Evolutionary conservation across 768 basidiomycete species (phyloP).

Genomic region (Pholiota conissans): DNA sequence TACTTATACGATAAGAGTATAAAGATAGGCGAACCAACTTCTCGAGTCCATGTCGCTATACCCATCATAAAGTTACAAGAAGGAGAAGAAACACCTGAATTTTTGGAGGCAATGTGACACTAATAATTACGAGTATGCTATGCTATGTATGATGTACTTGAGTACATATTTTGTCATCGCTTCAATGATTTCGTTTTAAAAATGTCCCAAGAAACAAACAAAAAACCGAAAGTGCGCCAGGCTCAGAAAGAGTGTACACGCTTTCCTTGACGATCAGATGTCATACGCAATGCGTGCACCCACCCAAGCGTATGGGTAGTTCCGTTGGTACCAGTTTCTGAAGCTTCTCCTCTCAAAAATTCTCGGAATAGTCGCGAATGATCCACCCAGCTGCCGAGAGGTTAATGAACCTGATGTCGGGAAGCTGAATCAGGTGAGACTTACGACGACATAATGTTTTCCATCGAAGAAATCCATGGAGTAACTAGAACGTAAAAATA

Average conservation of each 20-base stretch:
- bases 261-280: constrained; percentile 15
- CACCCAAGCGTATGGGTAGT: constrained; percentile 88
- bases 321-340: constrained; percentile 91
- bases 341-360: constrained; percentile 74
- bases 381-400: constrained; percentile 77
- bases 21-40: constrained; percentile 10
- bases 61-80: constrained; percentile 55
- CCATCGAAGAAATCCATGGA: constrained; percentile 92
- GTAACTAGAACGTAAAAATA: constrained; percentile 42
- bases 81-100: constrained; percentile 50
- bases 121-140: background rate
- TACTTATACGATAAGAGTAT: constrained; percentile 46
- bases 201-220: background rate
- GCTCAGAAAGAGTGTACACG: background rate
- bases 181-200: background rate
- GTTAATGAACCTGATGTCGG: background rate
- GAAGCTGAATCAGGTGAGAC: constrained; percentile 31
- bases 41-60: constrained; percentile 28
- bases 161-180: background rate
- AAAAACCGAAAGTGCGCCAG: background rate
- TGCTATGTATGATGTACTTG: background rate
- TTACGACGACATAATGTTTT: constrained; percentile 82
- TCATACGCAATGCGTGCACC: constrained; percentile 67
- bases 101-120: constrained; percentile 29
- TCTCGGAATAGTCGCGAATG: constrained; percentile 82